A percentile compares a stretch with the other conserved stretches of the same genome.
Conservation (phyloP, 257 asterid species). For the Datura wrightii region DNA sequence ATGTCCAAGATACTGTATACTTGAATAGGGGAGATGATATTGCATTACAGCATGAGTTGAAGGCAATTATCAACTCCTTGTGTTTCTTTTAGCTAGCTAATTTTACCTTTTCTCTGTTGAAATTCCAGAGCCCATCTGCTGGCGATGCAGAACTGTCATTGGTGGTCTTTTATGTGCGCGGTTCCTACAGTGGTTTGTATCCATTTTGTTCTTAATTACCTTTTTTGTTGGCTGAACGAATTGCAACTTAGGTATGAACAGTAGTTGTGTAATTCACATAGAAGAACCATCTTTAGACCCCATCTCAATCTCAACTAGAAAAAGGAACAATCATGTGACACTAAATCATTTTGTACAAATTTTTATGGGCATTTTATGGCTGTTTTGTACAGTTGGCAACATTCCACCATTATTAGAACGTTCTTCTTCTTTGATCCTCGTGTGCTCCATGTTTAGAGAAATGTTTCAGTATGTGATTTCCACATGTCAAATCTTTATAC, state of each 20-base stretch:
- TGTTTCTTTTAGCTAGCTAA: not conserved
- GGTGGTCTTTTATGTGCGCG: constrained; percentile 73
- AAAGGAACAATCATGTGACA: not conserved
- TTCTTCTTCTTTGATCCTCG: not conserved
- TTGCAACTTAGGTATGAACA: constrained; percentile 28
- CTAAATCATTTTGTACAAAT: not conserved
- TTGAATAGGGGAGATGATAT: constrained; percentile 13
- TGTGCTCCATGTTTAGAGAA: not conserved
- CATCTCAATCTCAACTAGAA: constrained; percentile 1
- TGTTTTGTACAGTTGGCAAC: not conserved
- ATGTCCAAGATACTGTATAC: not conserved
- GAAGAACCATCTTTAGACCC: not conserved
- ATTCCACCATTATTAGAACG: not conserved
- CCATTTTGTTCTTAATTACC: not conserved
- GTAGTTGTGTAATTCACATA: constrained; percentile 8
- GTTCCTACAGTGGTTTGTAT: constrained; percentile 67
- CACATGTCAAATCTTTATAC: not conserved
- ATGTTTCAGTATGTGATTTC: not conserved
- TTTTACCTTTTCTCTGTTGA: constrained; percentile 1
- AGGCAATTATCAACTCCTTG: not conserved
- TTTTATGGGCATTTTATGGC: not conserved
- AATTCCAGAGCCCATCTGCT: constrained; percentile 64
- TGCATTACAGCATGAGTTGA: not conserved
- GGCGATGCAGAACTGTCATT: constrained; percentile 58
- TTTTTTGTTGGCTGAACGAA: not conserved